Evolutionary conservation across 345 rosid genomes (phyloP), one percentile per base, ranked within the genome.

Genomic region (Populus simonii): DNA sequence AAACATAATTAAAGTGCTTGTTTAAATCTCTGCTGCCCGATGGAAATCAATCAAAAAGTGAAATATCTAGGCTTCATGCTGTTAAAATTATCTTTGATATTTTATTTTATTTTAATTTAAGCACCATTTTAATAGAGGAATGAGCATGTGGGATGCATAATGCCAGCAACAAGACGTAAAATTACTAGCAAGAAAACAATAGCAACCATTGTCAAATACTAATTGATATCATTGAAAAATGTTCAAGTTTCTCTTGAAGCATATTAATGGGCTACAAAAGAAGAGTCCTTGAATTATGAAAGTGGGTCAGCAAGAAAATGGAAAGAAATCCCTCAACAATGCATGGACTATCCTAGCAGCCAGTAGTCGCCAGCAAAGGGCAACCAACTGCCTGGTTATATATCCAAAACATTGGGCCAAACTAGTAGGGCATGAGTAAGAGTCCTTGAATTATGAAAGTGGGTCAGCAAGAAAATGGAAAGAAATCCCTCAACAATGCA

Each of bases 191-290:
- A 13, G 4, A 47, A 45, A 45, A 10, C 0, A 13, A 45, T 2
- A 47, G 16, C 16, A 15, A 16, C 16, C 5, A 16, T 47, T 47
- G 45, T 41, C 25, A 35, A 35, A 6, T 35, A 35, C 38, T 5
- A 41, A 8, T 39, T 41, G 45, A 8, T 41, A 9, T 41, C 45
- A 41, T 41, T 41, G 45, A 10, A 41, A 3, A 41, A 41, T 41
- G 45, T 36, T 9, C 12, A 55, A 36, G 67, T 55, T 33, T 41
- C 1, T 13, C 38, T 35, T 53, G 77, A 74, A 68, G 75, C 82
- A 76, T 59, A 69, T 31, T 31, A 31, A 67, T 80, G 84, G 76
- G 76, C 82, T 76, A 73, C 76, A 81, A 68, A 7, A 25, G 65
- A 35, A 55, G 72, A 36, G 33, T 36, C 31, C 53, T 66, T 51